Conservation (phyloP, 108 stramenopile species). For the Bacterosira constricta region DNA sequence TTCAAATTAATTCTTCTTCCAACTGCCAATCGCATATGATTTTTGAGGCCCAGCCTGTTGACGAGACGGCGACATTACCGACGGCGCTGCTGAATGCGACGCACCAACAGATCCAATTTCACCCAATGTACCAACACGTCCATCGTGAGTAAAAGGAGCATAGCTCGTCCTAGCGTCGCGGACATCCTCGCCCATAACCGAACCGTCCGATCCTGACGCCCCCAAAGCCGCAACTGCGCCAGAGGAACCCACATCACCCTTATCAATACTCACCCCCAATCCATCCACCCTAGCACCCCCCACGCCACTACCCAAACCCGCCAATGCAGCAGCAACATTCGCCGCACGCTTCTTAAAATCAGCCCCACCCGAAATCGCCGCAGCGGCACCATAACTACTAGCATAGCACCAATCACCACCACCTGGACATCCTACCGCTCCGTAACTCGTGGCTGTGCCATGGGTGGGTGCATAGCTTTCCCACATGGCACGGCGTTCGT, state of each 20-base stretch:
- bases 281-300: neutral
- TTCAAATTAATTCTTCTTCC: too few relatives aligned
- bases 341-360: slow-evolving; percentile 8
- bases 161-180: slow-evolving; percentile 1
- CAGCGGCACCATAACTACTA: neutral
- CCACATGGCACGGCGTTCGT: slow-evolving; percentile 19
- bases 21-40: too few relatives aligned
- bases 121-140: slow-evolving; percentile 3
- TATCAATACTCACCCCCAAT: neutral
- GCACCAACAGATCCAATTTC: neutral
- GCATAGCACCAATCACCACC: slow-evolving; percentile 40
- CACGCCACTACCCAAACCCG: slow-evolving; percentile 14
- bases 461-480: slow-evolving; percentile 25
- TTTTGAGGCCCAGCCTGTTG: too few relatives aligned
- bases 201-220: neutral
- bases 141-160: neutral
- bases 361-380: neutral
- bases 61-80: too few relatives aligned
- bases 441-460: neutral
- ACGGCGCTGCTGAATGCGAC: too few relatives aligned
- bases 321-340: slow-evolving; percentile 23
- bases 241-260: neutral
- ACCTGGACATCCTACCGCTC: slow-evolving; percentile 31
- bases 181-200: neutral
- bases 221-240: neutral